Percentiles rank a stretch among this genome's conserved stretches.
Conservation (phyloP, 768 basidiomycete species). For the Paxillus rubicundulus region DNA sequence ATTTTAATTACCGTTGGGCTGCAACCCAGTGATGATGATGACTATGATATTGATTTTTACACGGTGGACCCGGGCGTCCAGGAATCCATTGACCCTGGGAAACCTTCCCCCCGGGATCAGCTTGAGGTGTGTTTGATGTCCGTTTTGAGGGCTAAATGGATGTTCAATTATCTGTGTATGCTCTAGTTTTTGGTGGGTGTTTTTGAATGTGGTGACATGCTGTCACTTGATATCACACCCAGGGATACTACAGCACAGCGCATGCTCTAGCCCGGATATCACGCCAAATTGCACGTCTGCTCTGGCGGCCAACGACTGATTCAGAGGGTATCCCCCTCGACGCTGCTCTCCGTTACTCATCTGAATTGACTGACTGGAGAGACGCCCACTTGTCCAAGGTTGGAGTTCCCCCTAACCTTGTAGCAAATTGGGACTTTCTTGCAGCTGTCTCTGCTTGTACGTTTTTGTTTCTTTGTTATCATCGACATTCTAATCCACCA, state of each 20-base stretch:
- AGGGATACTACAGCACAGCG: conserved; percentile 84
- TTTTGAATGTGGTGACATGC: background rate
- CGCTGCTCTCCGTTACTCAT: conserved; percentile 54
- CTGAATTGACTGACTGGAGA: conserved; percentile 66
- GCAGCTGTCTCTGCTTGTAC: conserved; percentile 63
- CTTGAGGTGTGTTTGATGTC: conserved; percentile 54
- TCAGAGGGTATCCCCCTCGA: conserved; percentile 74
- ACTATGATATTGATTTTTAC: conserved; percentile 89
- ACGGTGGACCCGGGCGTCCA: conserved; percentile 60
- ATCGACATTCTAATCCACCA: background rate
- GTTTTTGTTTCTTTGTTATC: conserved; percentile 16
- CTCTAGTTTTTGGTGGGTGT: conserved; percentile 66
- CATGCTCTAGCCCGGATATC: conserved; percentile 82
- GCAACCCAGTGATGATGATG: conserved; percentile 64
- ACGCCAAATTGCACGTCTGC: conserved; percentile 73
- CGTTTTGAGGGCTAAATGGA: background rate
- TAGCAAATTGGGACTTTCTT: conserved; percentile 88
- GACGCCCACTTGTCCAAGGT: conserved; percentile 72
- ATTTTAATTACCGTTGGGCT: conserved; percentile 23
- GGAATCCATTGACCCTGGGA: conserved; percentile 47
- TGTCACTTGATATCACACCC: conserved; percentile 9
- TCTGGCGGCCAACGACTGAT: conserved; percentile 80
- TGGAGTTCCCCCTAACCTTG: conserved; percentile 84
- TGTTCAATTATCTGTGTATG: conserved; percentile 13
- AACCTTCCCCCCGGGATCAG: conserved; percentile 73